Conservation (phyloP, 108 stramenopile genomes). For the Nitzschia palea region DNA sequence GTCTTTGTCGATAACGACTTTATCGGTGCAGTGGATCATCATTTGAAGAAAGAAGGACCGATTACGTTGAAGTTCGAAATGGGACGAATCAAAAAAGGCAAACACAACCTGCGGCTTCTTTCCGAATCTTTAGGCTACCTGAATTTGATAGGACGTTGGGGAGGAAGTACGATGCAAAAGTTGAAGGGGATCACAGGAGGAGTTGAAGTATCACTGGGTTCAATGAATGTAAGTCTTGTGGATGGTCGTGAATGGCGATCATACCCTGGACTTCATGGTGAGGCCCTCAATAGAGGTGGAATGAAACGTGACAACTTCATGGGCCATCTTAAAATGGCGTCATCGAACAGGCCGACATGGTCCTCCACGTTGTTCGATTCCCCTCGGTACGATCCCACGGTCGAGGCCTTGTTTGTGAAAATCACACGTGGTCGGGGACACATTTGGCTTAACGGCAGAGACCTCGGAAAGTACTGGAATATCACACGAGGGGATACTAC, state of each 20-base stretch:
- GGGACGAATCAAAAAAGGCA: conserved; percentile 14
- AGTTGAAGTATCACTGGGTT: conserved; percentile 17
- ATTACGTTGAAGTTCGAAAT: conserved; percentile 13
- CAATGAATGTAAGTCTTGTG: conserved; percentile 20
- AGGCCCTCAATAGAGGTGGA: conserved; percentile 1
- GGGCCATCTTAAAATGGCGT: not conserved
- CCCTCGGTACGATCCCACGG: conserved; percentile 26
- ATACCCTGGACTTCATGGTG: conserved; percentile 37
- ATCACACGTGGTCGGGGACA: conserved; percentile 48
- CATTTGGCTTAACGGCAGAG: conserved; percentile 55
- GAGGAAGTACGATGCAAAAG: conserved; percentile 38
- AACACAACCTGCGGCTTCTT: conserved; percentile 40
- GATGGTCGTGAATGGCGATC: conserved; percentile 39
- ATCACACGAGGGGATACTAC: conserved; percentile 40
- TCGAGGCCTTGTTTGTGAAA: conserved; percentile 27
- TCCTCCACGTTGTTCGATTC: conserved; percentile 37
- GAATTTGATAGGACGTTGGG: conserved; percentile 62
- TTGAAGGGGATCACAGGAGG: conserved; percentile 49
- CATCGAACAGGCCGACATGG: conserved; percentile 25
- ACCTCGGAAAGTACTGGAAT: conserved; percentile 63
- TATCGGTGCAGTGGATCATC: conserved; percentile 36
- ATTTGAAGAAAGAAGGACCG: conserved; percentile 44
- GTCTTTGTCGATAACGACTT: conserved; percentile 47
- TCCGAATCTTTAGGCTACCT: conserved; percentile 52
- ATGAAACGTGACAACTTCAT: not conserved